Evolutionary conservation across 2,329 filamentous ascomycete genomes (phyloP).

Genomic region (Fusarium ramigenum): DNA sequence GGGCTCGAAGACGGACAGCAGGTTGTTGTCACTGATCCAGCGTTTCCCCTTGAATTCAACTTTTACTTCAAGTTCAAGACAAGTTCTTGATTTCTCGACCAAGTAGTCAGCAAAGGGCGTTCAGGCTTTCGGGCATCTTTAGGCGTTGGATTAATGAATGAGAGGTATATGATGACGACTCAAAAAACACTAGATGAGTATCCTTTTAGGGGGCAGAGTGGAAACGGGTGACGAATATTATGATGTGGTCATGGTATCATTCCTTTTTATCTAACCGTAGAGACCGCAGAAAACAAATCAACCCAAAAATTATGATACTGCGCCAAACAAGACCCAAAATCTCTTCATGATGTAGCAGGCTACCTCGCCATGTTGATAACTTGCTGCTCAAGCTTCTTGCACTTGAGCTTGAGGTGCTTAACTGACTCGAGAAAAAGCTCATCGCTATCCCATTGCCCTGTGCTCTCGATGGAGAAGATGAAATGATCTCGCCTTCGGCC

Average conservation of each 20-base stretch:
- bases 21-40: slow-evolving; percentile 91
- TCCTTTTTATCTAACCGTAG: slow-evolving; percentile 46
- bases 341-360: slow-evolving; percentile 23
- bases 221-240: slow-evolving; percentile 18
- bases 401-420: slow-evolving; percentile 86
- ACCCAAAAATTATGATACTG: slow-evolving; percentile 36
- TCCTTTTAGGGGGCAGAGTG: slow-evolving; percentile 36
- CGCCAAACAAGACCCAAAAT: slow-evolving; percentile 34
- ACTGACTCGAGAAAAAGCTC: slow-evolving; percentile 92
- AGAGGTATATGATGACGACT: slow-evolving; percentile 5
- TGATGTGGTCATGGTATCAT: slow-evolving; percentile 48
- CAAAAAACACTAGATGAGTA: slow-evolving; percentile 43
- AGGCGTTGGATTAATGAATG: slow-evolving; percentile 40
- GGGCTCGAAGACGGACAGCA: slow-evolving; percentile 81
- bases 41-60: slow-evolving; percentile 77
- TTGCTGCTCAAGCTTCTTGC: slow-evolving; percentile 75
- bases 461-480: slow-evolving; percentile 95
- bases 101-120: slow-evolving; percentile 26
- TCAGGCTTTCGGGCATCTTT: slow-evolving; percentile 39
- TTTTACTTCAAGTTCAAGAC: slow-evolving; percentile 62
- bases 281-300: slow-evolving; percentile 35
- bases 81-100: slow-evolving; percentile 7
- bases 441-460: slow-evolving; percentile 94
- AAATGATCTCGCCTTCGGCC: slow-evolving; percentile 94
- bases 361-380: slow-evolving; percentile 71